Evolutionary conservation across 2,329 filamentous ascomycete genomes (phyloP), one percentile per base, ranked within the genome.

Genomic region (Nemania sp.): DNA sequence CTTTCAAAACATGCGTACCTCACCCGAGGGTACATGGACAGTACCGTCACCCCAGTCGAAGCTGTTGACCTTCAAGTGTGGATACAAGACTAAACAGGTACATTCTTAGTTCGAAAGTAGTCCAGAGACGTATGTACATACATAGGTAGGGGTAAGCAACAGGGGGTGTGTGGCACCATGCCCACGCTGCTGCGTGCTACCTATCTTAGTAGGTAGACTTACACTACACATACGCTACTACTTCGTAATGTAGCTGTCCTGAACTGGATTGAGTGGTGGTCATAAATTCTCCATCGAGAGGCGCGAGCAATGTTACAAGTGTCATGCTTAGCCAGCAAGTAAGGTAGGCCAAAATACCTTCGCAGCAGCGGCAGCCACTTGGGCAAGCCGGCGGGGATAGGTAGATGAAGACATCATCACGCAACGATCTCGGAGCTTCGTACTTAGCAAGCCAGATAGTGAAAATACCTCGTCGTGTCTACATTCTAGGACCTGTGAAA

Each of bases 1-100:
- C 24, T 56, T 39, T 48, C 28, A 39, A 54, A 49, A 53, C 48
- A 54, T 37, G 47, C 54, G 58, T 61, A 57, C 39, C 12, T 26
- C 33, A 15, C 15, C 56, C 48, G 54, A 34, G 51, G 60, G 52
- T 40, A 49, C 42, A 36, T 50, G 39, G 37, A 50, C 22, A 23
- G 37, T 23, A 40, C 37, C 11, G 19, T 51, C 53, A 62, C 55
- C 60, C 60, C 54, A 60, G 56, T 54, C 55, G 51, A 58, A 47
- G 54, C 50, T 34, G 40, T 48, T 40, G 45, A 44, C 31, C 20
- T 45, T 37, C 7, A 40, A 54, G 49, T 45, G 53, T 52, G 53
- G 49, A 26, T 52, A 56, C 53, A 37, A 34, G 37, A 52, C 52
- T 46, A 49, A 6, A 31, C 28, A 14, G 47, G 52, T 49, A 49